Evolutionary conservation across 805 yeast species (phyloP), one percentile per base, ranked within the genome.

Genomic region (Metschnikowia shivogae): DNA sequence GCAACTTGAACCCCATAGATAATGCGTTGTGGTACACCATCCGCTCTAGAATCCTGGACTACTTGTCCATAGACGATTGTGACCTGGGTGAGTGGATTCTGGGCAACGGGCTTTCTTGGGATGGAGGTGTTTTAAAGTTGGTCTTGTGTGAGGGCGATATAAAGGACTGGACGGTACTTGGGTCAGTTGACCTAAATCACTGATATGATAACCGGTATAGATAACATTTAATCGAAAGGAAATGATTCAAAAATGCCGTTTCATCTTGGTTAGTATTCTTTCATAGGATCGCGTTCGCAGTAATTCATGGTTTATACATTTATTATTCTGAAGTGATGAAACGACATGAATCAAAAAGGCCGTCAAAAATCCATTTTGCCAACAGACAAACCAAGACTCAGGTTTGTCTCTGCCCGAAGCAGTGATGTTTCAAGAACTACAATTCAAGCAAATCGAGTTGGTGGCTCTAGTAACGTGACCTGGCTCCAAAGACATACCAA

Each of bases 61-160:
- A 79, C 33, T 69, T 86, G 53, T 82, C 81, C 35, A 64, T 76
- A 19, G 72, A 68, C 13, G 62, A 65, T 31, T 64, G 72, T 42
- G 73, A 73, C 31, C 59, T 68, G 43, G 71, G 64, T 34, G 64
- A 61, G 22, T 53, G 55, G 56, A 47, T 47, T 20, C 46, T 60
- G 3, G 67, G 63, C 40, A 64, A 58, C 43, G 67, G 61, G 39
- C 58, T 77, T 22, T 78, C 80, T 3, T 86, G 93, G 93, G 76
- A 73, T 37, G 79, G 83, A 6, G 86, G 88, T 2, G 82, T 84
- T 6, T 68, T 83, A 20, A 78, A 82, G 52, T 72, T 86, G 43
- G 87, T 86, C 6, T 70, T 71, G 14, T 83, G 89, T 56, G 84
- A 80, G 53, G 92, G 92, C 0, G 86, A 84, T 4, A 81, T 81